These are phyloP conservation scores for Cladophialophora chaetospira DNA, from an alignment of 2,329 filamentous ascomycete genomes.

Conservation along the genomic window DNA sequence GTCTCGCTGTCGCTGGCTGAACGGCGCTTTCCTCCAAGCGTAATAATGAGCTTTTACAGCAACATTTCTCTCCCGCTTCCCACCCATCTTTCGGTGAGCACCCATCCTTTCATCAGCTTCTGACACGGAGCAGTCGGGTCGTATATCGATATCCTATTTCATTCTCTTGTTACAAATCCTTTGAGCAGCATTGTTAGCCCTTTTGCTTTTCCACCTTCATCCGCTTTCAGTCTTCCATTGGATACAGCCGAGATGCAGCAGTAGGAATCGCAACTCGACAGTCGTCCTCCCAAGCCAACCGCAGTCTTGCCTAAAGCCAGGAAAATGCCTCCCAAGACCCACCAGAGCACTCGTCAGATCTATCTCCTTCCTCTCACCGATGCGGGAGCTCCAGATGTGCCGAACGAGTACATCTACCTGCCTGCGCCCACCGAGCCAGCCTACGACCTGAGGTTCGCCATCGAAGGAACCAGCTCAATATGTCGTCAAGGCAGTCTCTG, in stretches of 20 bases:
- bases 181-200: not conserved
- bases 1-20: not conserved
- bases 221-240: conserved; percentile 1
- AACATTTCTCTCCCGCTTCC: not conserved
- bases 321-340: conserved; percentile 32
- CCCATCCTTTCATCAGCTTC: not conserved
- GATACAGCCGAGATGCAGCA: conserved; percentile 13
- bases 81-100: conserved; percentile 2
- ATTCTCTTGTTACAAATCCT: conserved; percentile 1
- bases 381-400: conserved; percentile 85
- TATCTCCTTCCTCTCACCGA: conserved; percentile 91
- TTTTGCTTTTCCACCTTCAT: conserved; percentile 1
- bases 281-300: not conserved
- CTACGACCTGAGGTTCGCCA: conserved; percentile 52
- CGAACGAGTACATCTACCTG: conserved; percentile 88
- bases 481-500: conserved; percentile 92
- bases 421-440: conserved; percentile 72
- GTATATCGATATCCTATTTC: conserved; percentile 7
- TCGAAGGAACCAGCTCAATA: conserved; percentile 66
- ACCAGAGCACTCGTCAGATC: conserved; percentile 53
- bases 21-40: conserved; percentile 4
- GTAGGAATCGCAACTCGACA: conserved; percentile 12
- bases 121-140: not conserved
- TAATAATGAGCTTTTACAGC: conserved; percentile 3
- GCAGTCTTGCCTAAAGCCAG: not conserved